phyloP scores from a whole-genome alignment of 2,329 filamentous ascomycete genomes.

The Bipolaris gigantea region DNA sequence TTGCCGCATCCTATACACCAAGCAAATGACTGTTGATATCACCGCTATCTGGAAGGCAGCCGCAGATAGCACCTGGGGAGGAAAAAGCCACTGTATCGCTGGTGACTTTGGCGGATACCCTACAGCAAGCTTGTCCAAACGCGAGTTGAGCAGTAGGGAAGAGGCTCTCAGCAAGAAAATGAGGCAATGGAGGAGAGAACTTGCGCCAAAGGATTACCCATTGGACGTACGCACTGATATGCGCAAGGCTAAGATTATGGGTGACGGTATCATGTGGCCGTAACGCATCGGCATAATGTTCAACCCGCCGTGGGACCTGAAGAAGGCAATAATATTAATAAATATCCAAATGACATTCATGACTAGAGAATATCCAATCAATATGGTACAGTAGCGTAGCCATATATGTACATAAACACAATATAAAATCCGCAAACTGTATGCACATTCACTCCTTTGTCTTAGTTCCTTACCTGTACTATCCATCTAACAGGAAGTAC shows the following conservation, averaged over 20 bases:
- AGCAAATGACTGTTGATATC: constrained; percentile 57
- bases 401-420: no score
- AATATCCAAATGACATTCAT: no score
- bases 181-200: constrained; percentile 34
- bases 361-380: no score
- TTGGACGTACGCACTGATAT: constrained; percentile 42
- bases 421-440: no score
- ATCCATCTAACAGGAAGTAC: no score
- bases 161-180: constrained; percentile 31
- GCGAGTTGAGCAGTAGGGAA: constrained; percentile 29
- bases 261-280: constrained; percentile 33
- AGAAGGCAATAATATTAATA: no score
- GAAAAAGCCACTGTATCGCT: constrained; percentile 37
- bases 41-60: constrained; percentile 57
- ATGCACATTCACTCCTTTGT: no score
- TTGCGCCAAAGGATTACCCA: constrained; percentile 37
- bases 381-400: no score
- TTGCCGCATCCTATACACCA: constrained; percentile 64
- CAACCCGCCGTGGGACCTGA: no score
- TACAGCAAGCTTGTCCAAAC: constrained; percentile 24
- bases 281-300: constrained; percentile 3
- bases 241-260: constrained; percentile 21
- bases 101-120: constrained; percentile 28
- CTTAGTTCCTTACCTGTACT: no score
- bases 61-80: constrained; percentile 42